Conservation (phyloP, 139 green algal genomes). For the Tetradesmus lagerheimii region DNA sequence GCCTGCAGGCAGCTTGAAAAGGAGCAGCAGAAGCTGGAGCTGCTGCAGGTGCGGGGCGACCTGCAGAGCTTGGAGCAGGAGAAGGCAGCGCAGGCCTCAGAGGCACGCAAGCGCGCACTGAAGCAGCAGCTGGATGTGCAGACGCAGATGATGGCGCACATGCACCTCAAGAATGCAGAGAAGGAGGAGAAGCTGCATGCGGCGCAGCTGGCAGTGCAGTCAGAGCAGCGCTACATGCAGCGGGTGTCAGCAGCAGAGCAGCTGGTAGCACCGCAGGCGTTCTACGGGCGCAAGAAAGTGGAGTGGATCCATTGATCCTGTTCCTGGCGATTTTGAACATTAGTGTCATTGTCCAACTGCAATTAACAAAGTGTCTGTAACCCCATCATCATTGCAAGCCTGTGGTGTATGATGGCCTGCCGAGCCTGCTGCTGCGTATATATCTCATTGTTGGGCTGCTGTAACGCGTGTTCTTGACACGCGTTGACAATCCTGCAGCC, state of each 20-base stretch:
- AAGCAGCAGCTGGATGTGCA: conserved; percentile 63
- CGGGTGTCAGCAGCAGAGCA: conserved; percentile 36
- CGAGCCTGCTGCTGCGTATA: no score
- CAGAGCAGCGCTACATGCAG: conserved; percentile 39
- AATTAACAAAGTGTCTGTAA: no score
- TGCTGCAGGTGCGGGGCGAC: conserved; percentile 33
- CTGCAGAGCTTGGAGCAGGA: neutral
- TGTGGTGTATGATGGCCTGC: no score
- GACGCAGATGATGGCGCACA: conserved; percentile 59
- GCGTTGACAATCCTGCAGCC: no score
- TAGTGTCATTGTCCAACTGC: no score
- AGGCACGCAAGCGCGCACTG: conserved; percentile 33
- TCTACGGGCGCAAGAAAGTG: conserved; percentile 51
- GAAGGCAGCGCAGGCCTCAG: conserved; percentile 7
- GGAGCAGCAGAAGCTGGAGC: conserved; percentile 33
- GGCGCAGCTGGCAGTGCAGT: conserved; percentile 19
- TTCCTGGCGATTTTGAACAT: no score
- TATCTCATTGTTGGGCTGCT: no score
- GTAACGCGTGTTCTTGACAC: no score
- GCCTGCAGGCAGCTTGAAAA: conserved; percentile 33
- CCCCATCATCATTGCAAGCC: no score
- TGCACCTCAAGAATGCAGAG: conserved; percentile 64
- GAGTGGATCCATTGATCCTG: conserved; percentile 47
- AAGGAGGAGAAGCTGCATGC: conserved; percentile 59
- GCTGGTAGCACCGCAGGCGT: conserved; percentile 1